Base-by-base conservation (phyloP, 441 rosid species). In the California macrophylla region DNA sequence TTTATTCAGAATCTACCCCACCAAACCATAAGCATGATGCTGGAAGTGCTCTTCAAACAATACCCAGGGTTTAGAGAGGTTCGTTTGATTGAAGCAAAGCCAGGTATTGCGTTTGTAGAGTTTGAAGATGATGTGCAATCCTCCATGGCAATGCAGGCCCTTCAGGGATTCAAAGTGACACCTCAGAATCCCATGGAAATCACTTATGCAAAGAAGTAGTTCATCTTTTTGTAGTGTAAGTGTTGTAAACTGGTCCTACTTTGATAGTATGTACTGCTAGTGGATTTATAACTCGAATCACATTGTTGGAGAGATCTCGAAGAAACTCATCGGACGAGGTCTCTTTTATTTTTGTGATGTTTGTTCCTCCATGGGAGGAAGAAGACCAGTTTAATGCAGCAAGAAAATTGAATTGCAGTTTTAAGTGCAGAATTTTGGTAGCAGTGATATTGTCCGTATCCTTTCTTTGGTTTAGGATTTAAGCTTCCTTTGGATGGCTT, bases 51-150 rank as follows among this genome's bases (percentile, higher is more conserved):
- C 64, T 92, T 94, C 73, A 75, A 81, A 58, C 96, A 89, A 66
- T 92, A 84, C 71, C 93, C 93, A 0, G 99, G 99, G 52, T 94
- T 89, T 77, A 94, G 80, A 74, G 99, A 94, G 82, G 96, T 90
- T 58, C 80, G 98, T 64, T 92, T 90, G 99, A 80, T 89, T 16
- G 88, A 85, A 75, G 94, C 98, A 13, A 92, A 89, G 75, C 97
- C 98, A 10, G 96, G 98, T 29, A 92, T 94, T 62, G 98, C 99
- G 0, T 92, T 92, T 69, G 93, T 92, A 1, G 99, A 95, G 71
- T 92, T 75, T 30, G 99, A 89, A 78, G 96, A 92, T 26, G 98
- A 95, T n/a, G 85, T 76, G 69, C 93, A 95, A 69, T 87, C 98
- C n/a, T 85, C 89, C 62, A 84, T 86, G 84, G 95, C 99, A 45